Base-by-base conservation (phyloP, 495 filamentous ascomycete genomes). In the Alectoria sarmentosa region DNA sequence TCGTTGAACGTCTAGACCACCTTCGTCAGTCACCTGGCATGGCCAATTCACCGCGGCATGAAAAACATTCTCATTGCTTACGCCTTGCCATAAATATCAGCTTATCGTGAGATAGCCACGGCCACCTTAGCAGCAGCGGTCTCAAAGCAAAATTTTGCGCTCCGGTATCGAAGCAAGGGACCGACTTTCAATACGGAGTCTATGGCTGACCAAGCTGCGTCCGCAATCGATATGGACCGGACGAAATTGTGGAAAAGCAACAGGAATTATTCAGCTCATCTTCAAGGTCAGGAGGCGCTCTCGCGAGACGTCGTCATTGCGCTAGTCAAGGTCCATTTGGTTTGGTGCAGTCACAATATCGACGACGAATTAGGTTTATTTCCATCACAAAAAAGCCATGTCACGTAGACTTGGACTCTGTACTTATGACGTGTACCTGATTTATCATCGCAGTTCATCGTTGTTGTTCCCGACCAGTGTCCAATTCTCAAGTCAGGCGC, bases 261-360 rank as follows among this genome's bases (percentile, higher is more conserved):
- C 37, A 21, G 13, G 37, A 28, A 64, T 19, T 21, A 44, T 58
- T 38, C 62, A 34, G 54, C 34, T 10, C 14, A 21, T 30, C 23
- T 21, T 5, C 4, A 37, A 14, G 17, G 58, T 5, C 4, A 37
- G 21, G 17, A 64, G 36, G 10, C 41, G 28, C 23, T n/a, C 44
- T 44, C 44, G 21, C 41, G 56, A 7, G 56, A 26, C 15, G 60
- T 56, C 14, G 52, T 63, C 30, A n/a, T n/a, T n/a, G 60, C 60
- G 10, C 60, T 64, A 19, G 37, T 66, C 1, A 63, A 66, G 26
- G 48, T 52, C 19, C 55, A 28, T 38, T 66, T 64, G 34, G 64
- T 66, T 32, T 57, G 49, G 60, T 66, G 64, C 60, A 66, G 59
- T 38, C 59, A 64, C 7, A 42, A 64, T 1, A 55, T 66, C 42